Percentiles rank a stretch among this genome's conserved stretches.
These are phyloP conservation scores for Protomyces inundatus DNA, from an alignment of 1,139 yeast genomes.

Conservation along the genomic window DNA sequence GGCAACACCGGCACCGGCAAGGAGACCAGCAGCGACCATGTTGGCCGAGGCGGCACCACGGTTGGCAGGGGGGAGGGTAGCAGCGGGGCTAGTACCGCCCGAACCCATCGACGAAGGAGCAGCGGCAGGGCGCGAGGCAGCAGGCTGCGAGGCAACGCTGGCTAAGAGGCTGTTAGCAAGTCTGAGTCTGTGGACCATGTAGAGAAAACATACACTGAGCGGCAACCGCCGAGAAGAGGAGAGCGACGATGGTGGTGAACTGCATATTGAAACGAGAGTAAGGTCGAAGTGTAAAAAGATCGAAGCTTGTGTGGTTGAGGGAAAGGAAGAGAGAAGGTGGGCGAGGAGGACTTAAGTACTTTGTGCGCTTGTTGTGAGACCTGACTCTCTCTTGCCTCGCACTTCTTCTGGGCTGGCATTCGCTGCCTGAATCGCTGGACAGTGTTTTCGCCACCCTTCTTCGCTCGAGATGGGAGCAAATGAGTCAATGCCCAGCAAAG, in stretches of 20 bases:
- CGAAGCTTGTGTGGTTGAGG: not conserved
- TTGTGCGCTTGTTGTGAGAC: too few relatives aligned
- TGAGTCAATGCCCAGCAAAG: too few relatives aligned
- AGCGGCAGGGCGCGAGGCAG: not conserved
- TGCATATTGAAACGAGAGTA: not conserved
- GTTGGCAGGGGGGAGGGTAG: not conserved
- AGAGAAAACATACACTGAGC: not conserved
- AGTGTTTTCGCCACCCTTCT: too few relatives aligned
- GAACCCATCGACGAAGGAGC: not conserved
- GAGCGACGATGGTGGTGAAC: not conserved
- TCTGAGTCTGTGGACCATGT: too few relatives aligned
- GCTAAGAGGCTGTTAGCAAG: not conserved
- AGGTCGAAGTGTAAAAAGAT: not conserved
- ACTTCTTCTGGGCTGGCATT: too few relatives aligned
- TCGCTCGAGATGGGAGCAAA: too few relatives aligned
- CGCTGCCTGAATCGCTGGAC: too few relatives aligned
- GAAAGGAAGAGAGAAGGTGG: not conserved
- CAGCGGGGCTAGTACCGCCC: not conserved
- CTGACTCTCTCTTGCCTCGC: too few relatives aligned
- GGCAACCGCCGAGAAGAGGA: not conserved
- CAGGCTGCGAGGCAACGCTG: not conserved
- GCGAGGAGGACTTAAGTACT: too few relatives aligned
- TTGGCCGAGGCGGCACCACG: slow-evolving; percentile 3
- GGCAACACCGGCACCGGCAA: slow-evolving; percentile 1
- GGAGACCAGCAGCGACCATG: slow-evolving; percentile 3